phyloP scores from a whole-genome alignment of 768 basidiomycete species.

The Mycena latifolia region DNA sequence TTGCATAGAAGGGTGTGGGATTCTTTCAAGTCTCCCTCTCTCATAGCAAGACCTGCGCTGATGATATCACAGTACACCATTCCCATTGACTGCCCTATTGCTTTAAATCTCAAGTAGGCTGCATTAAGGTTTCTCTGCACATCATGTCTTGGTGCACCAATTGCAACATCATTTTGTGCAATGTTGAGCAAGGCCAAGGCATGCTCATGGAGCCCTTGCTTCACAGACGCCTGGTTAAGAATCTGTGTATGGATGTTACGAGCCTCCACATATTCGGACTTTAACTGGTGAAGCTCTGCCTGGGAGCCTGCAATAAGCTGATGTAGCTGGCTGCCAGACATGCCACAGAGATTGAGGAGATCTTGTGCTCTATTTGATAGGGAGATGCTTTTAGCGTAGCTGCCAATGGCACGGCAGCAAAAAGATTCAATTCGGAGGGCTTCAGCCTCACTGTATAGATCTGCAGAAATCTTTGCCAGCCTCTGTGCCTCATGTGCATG shows the following conservation, averaged over 20 bases:
- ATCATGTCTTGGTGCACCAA: not conserved
- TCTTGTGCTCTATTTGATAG: not conserved
- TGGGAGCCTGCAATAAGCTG: too few relatives aligned
- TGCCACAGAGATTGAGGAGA: not conserved
- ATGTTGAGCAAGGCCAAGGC: too few relatives aligned
- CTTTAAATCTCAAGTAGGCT: too few relatives aligned
- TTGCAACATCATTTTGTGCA: not conserved
- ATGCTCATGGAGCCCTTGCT: not conserved
- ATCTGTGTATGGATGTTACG: not conserved
- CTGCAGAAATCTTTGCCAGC: too few relatives aligned
- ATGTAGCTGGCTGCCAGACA: not conserved
- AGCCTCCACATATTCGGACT: too few relatives aligned
- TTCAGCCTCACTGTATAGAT: not conserved
- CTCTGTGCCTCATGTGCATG: not conserved
- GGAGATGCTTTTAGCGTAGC: not conserved
- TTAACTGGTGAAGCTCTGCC: too few relatives aligned
- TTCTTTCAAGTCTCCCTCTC: not conserved
- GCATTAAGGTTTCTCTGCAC: too few relatives aligned
- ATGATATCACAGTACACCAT: not conserved
- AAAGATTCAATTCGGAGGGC: not conserved
- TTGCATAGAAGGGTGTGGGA: too few relatives aligned
- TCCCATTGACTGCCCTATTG: too few relatives aligned
- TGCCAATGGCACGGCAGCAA: not conserved
- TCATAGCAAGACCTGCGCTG: too few relatives aligned
- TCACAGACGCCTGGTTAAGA: too few relatives aligned